Evolutionary conservation across 2,329 filamentous ascomycete genomes (phyloP).

Genomic region (Elsinoe necatrix): DNA sequence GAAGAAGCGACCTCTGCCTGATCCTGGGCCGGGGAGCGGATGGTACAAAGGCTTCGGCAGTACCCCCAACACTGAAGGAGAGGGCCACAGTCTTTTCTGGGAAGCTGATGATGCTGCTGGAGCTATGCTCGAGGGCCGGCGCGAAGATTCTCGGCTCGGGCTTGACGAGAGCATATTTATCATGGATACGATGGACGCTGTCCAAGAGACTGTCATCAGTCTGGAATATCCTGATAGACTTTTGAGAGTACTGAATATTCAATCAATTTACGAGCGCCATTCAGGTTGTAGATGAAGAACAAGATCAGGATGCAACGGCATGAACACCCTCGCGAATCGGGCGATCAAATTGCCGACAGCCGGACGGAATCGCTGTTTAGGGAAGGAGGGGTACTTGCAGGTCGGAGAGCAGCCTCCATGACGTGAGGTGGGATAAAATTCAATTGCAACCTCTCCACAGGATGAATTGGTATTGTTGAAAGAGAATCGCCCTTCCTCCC

Average conservation of each 20-base stretch:
- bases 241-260: neutral
- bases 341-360: neutral
- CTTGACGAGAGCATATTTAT: too few relatives aligned
- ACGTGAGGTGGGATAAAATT: constrained; percentile 1
- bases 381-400: neutral
- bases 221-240: neutral
- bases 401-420: constrained; percentile 5
- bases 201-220: neutral
- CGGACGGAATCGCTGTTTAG: neutral
- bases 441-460: neutral
- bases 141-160: too few relatives aligned
- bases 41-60: too few relatives aligned
- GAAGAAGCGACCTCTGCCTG: too few relatives aligned
- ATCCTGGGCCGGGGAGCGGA: too few relatives aligned
- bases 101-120: neutral
- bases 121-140: neutral
- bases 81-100: neutral
- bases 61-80: too few relatives aligned
- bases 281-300: neutral
- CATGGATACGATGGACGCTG: too few relatives aligned
- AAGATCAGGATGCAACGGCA: neutral
- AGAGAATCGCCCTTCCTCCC: neutral
- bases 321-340: neutral
- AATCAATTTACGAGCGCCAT: neutral
- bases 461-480: too few relatives aligned